phyloP scores from a whole-genome alignment of 1,284 basidiomycete genomes.

The Moesziomyces antarcticus region DNA sequence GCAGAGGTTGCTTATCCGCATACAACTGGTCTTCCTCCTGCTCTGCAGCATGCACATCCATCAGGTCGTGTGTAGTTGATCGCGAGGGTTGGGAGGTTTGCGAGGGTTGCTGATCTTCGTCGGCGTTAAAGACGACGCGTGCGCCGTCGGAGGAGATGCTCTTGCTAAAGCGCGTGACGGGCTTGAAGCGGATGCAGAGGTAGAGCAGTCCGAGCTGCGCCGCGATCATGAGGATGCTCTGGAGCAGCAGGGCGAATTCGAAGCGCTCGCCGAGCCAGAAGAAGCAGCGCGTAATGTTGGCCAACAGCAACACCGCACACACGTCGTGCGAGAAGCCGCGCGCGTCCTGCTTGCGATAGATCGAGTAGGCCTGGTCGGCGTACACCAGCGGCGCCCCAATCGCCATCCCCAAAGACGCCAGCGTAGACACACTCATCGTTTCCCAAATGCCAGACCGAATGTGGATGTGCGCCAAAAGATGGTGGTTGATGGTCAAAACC shows the following conservation, averaged over 20 bases:
- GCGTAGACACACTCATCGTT: slow-evolving; percentile 33
- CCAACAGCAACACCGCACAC: slow-evolving; percentile 56
- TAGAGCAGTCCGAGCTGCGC: slow-evolving; percentile 71
- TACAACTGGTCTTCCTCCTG: slow-evolving; percentile 22
- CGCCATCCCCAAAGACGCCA: slow-evolving; percentile 47
- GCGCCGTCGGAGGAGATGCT: slow-evolving; percentile 40
- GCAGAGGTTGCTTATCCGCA: slow-evolving; percentile 46
- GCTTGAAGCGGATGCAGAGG: slow-evolving; percentile 70
- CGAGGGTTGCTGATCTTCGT: neutral
- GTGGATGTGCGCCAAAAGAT: neutral
- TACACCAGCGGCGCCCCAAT: slow-evolving; percentile 61
- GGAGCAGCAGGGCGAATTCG: slow-evolving; percentile 74
- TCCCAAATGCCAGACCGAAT: neutral
- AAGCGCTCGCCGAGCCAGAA: slow-evolving; percentile 81
- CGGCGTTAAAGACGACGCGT: slow-evolving; percentile 36
- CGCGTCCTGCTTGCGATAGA: slow-evolving; percentile 71
- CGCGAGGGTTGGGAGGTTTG: neutral
- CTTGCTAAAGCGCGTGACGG: slow-evolving; percentile 43
- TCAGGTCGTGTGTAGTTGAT: slow-evolving; percentile 9
- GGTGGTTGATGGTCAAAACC: neutral
- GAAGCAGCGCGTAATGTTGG: slow-evolving; percentile 71
- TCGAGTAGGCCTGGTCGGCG: slow-evolving; percentile 58
- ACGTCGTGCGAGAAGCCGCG: slow-evolving; percentile 78
- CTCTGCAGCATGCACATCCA: slow-evolving; percentile 15
- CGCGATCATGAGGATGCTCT: slow-evolving; percentile 68